A percentile compares a stretch with the other conserved stretches of the same genome.
These are phyloP conservation scores for Porodaedalea pini DNA, from an alignment of 1,284 basidiomycete genomes.

Conservation along the genomic window DNA sequence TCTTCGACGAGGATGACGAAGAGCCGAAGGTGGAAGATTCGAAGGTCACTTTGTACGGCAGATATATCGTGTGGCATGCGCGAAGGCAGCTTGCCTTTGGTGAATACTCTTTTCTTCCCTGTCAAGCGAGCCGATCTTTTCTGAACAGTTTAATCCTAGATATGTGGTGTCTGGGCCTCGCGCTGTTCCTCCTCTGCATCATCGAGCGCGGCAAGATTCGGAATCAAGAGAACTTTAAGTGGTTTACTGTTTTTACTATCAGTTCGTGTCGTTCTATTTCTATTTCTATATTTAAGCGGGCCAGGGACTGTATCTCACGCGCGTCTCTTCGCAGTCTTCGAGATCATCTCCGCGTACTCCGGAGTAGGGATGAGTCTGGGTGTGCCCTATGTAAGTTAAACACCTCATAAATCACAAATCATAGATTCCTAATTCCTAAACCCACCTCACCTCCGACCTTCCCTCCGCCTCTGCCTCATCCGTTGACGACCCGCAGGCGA, in stretches of 20 bases:
- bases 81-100: conserved; percentile 77
- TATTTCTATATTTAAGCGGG: background rate
- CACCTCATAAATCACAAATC: too few species aligned
- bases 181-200: conserved; percentile 80
- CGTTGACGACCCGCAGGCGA: conserved; percentile 42
- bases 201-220: conserved; percentile 72
- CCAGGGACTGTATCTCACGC: conserved; percentile 5
- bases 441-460: background rate
- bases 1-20: conserved; percentile 47
- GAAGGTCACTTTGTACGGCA: conserved; percentile 66
- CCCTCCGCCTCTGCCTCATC: background rate
- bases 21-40: conserved; percentile 38
- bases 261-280: conserved; percentile 42
- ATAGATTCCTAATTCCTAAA: background rate
- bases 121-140: background rate
- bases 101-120: background rate
- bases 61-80: conserved; percentile 76
- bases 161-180: conserved; percentile 86
- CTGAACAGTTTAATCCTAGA: conserved; percentile 40
- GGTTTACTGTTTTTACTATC: conserved; percentile 80
- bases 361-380: conserved; percentile 84
- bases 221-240: conserved; percentile 47
- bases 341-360: conserved; percentile 88
- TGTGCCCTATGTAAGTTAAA: conserved; percentile 49
- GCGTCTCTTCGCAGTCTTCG: conserved; percentile 80